Evolutionary conservation across 805 yeast species (phyloP), one percentile per base, ranked within the genome.

Genomic region (Metschnikowia proteae): DNA sequence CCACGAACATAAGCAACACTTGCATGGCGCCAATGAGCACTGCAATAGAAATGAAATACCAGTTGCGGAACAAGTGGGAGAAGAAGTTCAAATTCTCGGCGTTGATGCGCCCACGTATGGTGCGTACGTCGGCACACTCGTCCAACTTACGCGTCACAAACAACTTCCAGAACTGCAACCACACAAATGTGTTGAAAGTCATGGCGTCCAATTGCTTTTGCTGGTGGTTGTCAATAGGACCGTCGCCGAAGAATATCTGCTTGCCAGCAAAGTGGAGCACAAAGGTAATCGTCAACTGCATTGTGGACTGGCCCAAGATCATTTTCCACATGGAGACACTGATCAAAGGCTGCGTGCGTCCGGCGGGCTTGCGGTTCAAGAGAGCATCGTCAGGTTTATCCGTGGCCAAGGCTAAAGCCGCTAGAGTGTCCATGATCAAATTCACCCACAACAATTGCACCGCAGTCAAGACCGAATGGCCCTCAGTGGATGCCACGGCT

Each of bases 391-490:
- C 91, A 0, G 99, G 99, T 59, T 92, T 91, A 65, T 94, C 99
- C 3, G 99, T 94, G 5, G 99, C 99, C 59, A 94, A 77, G 0
- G 99, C 99, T 59, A 94, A 76, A 3, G 99, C 99, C 3, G 99
- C 99, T 54, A 94, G 78, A 0, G 99, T 94, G 67, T 94, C 99
- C 99, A 94, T 94, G 60, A 94, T 94, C 66, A 94, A 76, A 67
- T 94, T 94, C 44, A 94, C 97, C 99, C 99, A 94, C 54, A 94
- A 75, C 57, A 94, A 80, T 71, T 94, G 99, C 40, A 94, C 99
- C 0, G 99, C 99, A 28, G 98, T 92, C 60, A 94, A 75, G 7
- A 94, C 99, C 4, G 97, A 88, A 36, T 78, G 69, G 56, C 91
- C 92, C 43, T 83, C 85, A 27, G 81, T 67, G 4, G 90, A 82